Base-by-base conservation (phyloP, 495 filamentous ascomycete genomes). In the Aspergillus biplanus region DNA sequence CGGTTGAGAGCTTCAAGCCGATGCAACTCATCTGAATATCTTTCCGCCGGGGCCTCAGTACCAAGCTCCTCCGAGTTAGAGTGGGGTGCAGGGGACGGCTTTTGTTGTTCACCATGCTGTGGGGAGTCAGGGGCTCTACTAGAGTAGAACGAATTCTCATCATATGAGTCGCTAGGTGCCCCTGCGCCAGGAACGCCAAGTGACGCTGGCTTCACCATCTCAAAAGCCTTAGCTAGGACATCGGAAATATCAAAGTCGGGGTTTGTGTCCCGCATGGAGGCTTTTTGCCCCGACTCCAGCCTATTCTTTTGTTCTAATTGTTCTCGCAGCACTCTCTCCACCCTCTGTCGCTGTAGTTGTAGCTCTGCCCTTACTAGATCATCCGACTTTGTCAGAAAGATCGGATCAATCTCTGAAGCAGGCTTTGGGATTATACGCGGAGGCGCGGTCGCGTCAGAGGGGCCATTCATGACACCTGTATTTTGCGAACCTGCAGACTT, bases 91-190 rank as follows among this genome's bases (percentile, higher is more conserved):
- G 76, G 69, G 48, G 77, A 76, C 46, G 65, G 64, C 49, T 67
- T 72, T 48, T 61, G 71, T 15, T 70, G 74, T 5, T 69, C 69
- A 57, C 70, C 76, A 15, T 62, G 64, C 35, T 71, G 73, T 13
- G 73, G 78, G 47, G 83, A 84, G 61, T 82, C 80, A 70, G 83
- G 81, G 58, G 82, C 80, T 77, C 87, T 88, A 80, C 92, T 96
- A 52, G 92, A 96, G 78, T 97, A 97, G 75, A 95, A 94, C n/a
- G 91, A 93, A 66, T 95, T 93, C 69, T 94, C 89, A 75, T 97
- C 92, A 75, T 92, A 90, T 11, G 91, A 93, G 69, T 93, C 91
- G 81, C 83, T 89, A 64, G 83, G 78, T 64, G 83, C 81, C 73
- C 82, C 80, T 65, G 73, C 72, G 59, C 74, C 79, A 77, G 86